phyloP scores from a whole-genome alignment of 257 asterid genomes.

The Solanum ossicruentum region DNA sequence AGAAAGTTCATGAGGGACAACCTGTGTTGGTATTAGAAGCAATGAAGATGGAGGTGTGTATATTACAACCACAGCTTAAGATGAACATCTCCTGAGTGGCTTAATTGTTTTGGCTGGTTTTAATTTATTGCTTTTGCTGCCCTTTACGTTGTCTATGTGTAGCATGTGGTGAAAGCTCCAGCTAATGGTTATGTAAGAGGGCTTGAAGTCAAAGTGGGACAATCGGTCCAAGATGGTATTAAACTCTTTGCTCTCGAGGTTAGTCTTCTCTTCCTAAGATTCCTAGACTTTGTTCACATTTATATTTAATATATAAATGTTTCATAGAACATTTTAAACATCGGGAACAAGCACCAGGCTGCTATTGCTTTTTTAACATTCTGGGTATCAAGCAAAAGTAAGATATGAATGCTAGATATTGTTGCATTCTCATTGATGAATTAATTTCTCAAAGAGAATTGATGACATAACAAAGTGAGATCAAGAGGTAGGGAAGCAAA shows the following conservation, averaged over 20 bases:
- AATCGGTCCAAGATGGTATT: conserved; percentile 72
- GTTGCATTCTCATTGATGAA: background rate
- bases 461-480: background rate
- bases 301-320: background rate
- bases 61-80: background rate
- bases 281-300: background rate
- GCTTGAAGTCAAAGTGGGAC: conserved; percentile 62
- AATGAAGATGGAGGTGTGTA: conserved; percentile 96
- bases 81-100: background rate
- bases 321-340: background rate
- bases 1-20: conserved; percentile 60
- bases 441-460: background rate
- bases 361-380: background rate
- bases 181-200: conserved; percentile 52
- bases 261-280: background rate
- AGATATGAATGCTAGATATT: background rate
- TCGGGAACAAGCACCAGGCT: background rate
- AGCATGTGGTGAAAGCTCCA: conserved; percentile 93
- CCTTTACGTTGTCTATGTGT: conserved; percentile 1
- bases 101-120: background rate
- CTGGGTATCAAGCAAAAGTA: background rate
- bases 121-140: background rate
- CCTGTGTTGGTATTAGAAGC: conserved; percentile 85
- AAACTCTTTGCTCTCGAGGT: conserved; percentile 62
- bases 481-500: background rate